Evolutionary conservation across 352 stramenopile genomes (phyloP).

Genomic region (Phytophthora ohioensis): DNA sequence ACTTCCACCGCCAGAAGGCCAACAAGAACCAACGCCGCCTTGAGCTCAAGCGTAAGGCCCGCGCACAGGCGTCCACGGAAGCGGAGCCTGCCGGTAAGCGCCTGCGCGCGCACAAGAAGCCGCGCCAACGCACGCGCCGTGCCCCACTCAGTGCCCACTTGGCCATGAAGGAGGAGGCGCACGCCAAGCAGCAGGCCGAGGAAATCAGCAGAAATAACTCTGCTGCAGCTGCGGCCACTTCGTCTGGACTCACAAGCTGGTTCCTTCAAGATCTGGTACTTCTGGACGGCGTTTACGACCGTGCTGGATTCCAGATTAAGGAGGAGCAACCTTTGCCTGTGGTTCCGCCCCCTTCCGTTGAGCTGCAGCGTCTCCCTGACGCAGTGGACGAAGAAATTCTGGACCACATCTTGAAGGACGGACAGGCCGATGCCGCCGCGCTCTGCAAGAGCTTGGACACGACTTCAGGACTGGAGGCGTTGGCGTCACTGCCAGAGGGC

Average conservation of each 20-base stretch:
- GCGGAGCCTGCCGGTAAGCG: conserved; percentile 23
- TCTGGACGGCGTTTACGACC: conserved; percentile 38
- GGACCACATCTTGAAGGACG: conserved; percentile 23
- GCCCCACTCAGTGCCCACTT: conserved; percentile 49
- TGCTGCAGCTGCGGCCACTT: conserved; percentile 2
- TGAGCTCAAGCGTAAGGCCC: conserved; percentile 52
- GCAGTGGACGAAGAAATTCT: conserved; percentile 30
- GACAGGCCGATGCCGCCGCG: conserved; percentile 19
- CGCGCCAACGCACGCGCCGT: conserved; percentile 18
- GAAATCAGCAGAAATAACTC: conserved; percentile 15
- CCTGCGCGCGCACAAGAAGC: conserved; percentile 30
- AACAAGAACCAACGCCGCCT: conserved; percentile 77
- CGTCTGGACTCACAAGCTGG: conserved; percentile 19
- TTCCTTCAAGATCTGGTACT: conserved; percentile 45
- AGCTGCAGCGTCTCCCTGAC: conserved; percentile 6
- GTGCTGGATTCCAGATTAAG: conserved; percentile 17
- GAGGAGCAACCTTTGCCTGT: not conserved
- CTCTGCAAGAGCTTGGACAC: conserved; percentile 30
- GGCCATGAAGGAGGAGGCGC: conserved; percentile 51
- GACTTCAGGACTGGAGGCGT: conserved; percentile 23
- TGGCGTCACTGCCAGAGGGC: conserved; percentile 27
- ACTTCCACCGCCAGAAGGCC: conserved; percentile 67
- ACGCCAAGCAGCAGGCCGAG: conserved; percentile 26
- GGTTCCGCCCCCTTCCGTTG: not conserved
- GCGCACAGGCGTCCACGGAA: conserved; percentile 21